These are phyloP conservation scores for Aphanocladium album DNA, from an alignment of 2,329 filamentous ascomycete species.

Conservation along the genomic window DNA sequence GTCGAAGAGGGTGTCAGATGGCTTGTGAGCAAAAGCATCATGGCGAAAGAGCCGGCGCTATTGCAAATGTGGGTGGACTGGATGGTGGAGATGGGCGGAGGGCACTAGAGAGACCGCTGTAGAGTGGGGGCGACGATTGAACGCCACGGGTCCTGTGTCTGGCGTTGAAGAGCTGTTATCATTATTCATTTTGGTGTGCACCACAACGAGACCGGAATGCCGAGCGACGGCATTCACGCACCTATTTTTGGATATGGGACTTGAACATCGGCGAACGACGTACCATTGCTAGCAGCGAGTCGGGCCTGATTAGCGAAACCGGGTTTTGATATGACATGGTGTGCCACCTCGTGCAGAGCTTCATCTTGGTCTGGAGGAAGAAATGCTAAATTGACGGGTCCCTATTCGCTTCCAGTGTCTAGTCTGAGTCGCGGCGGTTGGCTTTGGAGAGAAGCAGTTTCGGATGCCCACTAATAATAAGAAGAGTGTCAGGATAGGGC, in stretches of 20 bases:
- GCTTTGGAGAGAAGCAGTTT: not conserved
- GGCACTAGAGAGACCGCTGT: not conserved
- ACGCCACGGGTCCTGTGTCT: conserved; percentile 5
- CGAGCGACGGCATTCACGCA: conserved; percentile 2
- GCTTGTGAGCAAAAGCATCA: not conserved
- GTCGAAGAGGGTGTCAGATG: conserved; percentile 8
- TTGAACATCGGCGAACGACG: not conserved
- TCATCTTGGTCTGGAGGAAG: not conserved
- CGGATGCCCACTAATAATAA: not conserved
- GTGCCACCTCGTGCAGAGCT: conserved; percentile 1
- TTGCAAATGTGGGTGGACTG: conserved; percentile 1
- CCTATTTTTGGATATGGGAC: conserved; percentile 10
- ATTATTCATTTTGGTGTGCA: not conserved
- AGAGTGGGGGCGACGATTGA: conserved; percentile 7
- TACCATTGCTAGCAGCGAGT: not conserved
- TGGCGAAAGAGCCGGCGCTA: conserved; percentile 7
- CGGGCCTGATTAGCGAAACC: conserved; percentile 10
- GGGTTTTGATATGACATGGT: not conserved
- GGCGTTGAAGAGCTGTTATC: not conserved
- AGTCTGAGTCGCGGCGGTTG: not conserved
- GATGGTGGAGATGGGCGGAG: conserved; percentile 7
- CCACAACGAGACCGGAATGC: conserved; percentile 8
- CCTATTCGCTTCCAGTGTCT: not conserved
- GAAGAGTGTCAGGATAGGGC: not conserved
- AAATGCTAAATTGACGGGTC: not conserved